These are phyloP conservation scores for Coniella vitis DNA, from an alignment of 2,329 filamentous ascomycete genomes.

Conservation along the genomic window DNA sequence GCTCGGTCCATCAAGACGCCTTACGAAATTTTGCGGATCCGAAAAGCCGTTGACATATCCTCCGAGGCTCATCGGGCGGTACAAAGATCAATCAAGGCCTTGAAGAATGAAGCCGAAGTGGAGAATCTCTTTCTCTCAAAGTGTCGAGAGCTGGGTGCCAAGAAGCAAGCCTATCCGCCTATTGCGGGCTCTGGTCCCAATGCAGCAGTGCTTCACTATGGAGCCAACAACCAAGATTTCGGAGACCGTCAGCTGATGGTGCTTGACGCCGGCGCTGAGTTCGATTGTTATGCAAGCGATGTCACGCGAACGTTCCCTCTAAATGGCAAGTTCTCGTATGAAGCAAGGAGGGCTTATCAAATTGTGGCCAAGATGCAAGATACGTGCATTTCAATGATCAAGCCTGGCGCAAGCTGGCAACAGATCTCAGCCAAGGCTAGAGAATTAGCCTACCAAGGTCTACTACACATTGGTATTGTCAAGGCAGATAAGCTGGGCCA, in stretches of 20 bases:
- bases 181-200: conserved; percentile 83
- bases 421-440: conserved; percentile 69
- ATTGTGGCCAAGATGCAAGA: conserved; percentile 78
- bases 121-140: conserved; percentile 69
- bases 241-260: conserved; percentile 66
- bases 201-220: conserved; percentile 81
- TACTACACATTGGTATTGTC: conserved; percentile 67
- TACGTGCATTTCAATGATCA: conserved; percentile 61
- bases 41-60: conserved; percentile 73
- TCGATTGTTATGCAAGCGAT: conserved; percentile 78
- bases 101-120: conserved; percentile 74
- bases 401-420: conserved; percentile 63
- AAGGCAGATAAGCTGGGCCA: conserved; percentile 48
- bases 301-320: conserved; percentile 85
- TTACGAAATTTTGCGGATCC: conserved; percentile 80
- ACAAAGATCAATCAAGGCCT: conserved; percentile 52
- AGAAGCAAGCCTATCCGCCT: conserved; percentile 76
- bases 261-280: conserved; percentile 84
- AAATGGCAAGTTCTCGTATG: conserved; percentile 57
- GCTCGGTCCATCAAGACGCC: conserved; percentile 75
- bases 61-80: conserved; percentile 70
- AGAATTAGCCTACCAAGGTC: conserved; percentile 61
- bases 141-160: conserved; percentile 67
- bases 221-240: conserved; percentile 68
- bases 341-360: conserved; percentile 67